These are phyloP conservation scores for Articulospora tetracladia DNA, from an alignment of 495 filamentous ascomycete genomes.

Conservation along the genomic window DNA sequence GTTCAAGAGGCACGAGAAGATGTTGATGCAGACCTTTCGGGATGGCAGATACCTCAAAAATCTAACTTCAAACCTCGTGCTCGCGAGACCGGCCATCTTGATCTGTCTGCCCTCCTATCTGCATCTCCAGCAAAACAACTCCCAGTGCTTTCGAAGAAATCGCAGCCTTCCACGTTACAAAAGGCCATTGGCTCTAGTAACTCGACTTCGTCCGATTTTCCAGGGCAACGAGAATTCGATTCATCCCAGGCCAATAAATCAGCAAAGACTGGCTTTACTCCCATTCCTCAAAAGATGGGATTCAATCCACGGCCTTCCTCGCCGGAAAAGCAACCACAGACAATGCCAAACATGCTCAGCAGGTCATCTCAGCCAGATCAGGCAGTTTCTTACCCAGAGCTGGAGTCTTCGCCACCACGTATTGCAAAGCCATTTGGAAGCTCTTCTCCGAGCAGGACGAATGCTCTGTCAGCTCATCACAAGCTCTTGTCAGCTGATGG, in stretches of 20 bases:
- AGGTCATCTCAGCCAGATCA: not conserved
- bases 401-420: conserved; percentile 2
- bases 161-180: conserved; percentile 1
- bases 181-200: conserved; percentile 2
- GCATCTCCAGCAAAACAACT: conserved; percentile 20
- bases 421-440: conserved; percentile 5
- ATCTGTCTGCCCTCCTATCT: conserved; percentile 19
- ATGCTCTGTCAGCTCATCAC: conserved; percentile 7
- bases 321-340: conserved; percentile 5
- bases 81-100: conserved; percentile 27
- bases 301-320: conserved; percentile 39
- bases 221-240: not conserved
- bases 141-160: conserved; percentile 15
- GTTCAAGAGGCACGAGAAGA: not conserved
- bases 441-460: conserved; percentile 12
- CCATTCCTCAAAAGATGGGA: conserved; percentile 43
- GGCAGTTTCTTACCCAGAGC: not conserved
- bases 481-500: not conserved
- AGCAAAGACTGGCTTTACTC: conserved; percentile 8
- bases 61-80: conserved; percentile 45
- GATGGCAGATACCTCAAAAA: conserved; percentile 39
- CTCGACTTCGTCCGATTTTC: not conserved
- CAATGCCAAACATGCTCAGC: not conserved
- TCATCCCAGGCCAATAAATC: no score
- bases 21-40: conserved; percentile 13